Evolutionary conservation across 345 rosid species (phyloP).

Genomic region (Cardiospermum halicacabum): DNA sequence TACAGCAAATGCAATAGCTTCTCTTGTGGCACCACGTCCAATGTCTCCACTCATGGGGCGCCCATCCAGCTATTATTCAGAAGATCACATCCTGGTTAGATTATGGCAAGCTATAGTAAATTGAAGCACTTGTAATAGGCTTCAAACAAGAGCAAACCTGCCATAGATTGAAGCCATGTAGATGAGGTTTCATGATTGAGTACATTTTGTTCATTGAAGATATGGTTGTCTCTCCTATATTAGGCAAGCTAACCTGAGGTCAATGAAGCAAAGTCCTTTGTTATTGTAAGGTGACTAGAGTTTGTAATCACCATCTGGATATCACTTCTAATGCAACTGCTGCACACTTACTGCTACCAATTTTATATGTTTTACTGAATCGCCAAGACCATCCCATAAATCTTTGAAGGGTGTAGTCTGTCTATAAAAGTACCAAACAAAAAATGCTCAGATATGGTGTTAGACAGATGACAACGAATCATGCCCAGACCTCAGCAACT

Average conservation of each 20-base stretch:
- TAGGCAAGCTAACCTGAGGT: conserved; percentile 50
- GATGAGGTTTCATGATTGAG: conserved; percentile 41
- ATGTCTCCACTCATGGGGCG: conserved; percentile 73
- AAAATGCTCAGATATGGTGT: neutral
- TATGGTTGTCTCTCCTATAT: conserved; percentile 39
- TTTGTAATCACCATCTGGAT: neutral
- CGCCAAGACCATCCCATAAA: conserved; percentile 48
- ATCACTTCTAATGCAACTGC: neutral
- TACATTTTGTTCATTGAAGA: conserved; percentile 46
- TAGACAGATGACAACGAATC: neutral
- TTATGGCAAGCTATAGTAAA: neutral
- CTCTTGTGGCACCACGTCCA: conserved; percentile 56
- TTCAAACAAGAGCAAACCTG: conserved; percentile 32
- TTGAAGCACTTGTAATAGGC: neutral
- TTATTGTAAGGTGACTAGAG: neutral
- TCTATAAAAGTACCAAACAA: conserved; percentile 20
- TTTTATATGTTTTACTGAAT: conserved; percentile 33
- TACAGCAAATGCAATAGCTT: conserved; percentile 46
- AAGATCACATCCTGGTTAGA: neutral
- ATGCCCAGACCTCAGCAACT: neutral
- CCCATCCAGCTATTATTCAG: conserved; percentile 48
- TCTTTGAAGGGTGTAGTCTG: conserved; percentile 33
- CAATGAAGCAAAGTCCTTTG: neutral
- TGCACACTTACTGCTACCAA: conserved; percentile 49
- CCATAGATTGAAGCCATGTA: conserved; percentile 51